Evolutionary conservation across 1,284 basidiomycete genomes (phyloP).

Genomic region (Ustilago cynodontis): DNA sequence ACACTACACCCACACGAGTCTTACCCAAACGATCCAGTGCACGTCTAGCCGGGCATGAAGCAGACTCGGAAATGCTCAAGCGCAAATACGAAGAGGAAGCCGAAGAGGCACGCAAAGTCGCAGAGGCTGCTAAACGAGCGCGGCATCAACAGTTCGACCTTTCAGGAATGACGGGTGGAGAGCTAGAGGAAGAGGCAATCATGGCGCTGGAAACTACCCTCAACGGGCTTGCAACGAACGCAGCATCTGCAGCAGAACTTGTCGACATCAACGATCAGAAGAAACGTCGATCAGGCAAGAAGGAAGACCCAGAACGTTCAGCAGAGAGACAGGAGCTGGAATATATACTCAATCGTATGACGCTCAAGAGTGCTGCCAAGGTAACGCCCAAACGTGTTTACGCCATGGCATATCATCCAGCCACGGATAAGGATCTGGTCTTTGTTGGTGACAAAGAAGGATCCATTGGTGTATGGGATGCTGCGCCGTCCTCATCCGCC

Average conservation of each 20-base stretch:
- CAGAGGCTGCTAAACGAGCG: conserved; percentile 54
- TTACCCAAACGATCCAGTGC: conserved; percentile 55
- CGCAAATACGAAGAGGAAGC: conserved; percentile 58
- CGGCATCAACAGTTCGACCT: conserved; percentile 57
- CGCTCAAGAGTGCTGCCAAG: conserved; percentile 53
- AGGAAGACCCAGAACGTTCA: conserved; percentile 2
- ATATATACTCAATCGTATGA: conserved; percentile 57
- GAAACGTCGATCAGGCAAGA: conserved; percentile 13
- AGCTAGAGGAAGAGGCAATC: conserved; percentile 42
- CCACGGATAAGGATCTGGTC: conserved; percentile 60
- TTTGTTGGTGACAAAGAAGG: conserved; percentile 68
- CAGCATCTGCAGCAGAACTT: conserved; percentile 30
- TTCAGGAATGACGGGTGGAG: conserved; percentile 41
- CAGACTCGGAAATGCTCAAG: conserved; percentile 55
- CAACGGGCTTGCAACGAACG: conserved; percentile 21
- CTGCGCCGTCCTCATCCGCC: conserved; percentile 20
- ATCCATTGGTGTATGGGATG: conserved; percentile 65
- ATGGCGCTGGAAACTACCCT: conserved; percentile 37
- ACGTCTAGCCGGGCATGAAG: conserved; percentile 53
- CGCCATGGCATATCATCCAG: conserved; percentile 62
- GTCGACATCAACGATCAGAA: conserved; percentile 42
- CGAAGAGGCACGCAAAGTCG: conserved; percentile 40
- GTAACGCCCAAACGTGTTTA: conserved; percentile 63
- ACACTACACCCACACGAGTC: conserved; percentile 29
- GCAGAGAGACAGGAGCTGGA: conserved; percentile 45